Base-by-base conservation (phyloP, 2,329 filamentous ascomycete species). In the Diaporthe velutina region DNA sequence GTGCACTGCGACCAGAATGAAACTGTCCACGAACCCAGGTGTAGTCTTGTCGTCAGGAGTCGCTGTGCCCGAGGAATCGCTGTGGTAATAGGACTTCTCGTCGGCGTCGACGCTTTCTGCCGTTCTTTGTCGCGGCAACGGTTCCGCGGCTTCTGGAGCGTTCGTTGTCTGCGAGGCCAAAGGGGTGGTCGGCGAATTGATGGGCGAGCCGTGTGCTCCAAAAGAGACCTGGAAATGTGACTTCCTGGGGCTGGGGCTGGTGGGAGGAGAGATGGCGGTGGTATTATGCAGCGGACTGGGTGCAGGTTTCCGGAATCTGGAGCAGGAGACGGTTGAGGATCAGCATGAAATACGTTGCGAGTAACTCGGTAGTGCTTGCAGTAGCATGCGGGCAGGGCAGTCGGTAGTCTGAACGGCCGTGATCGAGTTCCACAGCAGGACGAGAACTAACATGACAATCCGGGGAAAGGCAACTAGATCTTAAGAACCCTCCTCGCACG, bases 251-350 rank as follows among this genome's bases (percentile, higher is more conserved):
- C 84, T 87, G 70, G 85, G 81, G 78, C 81, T 86, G 75, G 84
- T 81, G 70, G 86, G 83, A 76, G 84, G 83, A 79, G 85, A 87
- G 66, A 85, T 81, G 72, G 84, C 83, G 74, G 81, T 84, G 77
- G 79, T 85, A 73, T 85, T 84, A 75, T 86, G 84, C 64, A 90
- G 83, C 77, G 88, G 88, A 79, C 88, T 90, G 58, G 88, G 86
- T 76, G 85, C 83, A 73, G 84, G 81, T 80, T 84, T 87, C 80
- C 86, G 84, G 71, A 85, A 87, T 86, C 88, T 90, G 79, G 70
- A 76, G 75, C 72, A 73, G 75, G 78, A 78, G 76, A 79, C 54
- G 73, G 71, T 71, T 77, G 77, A 78, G 76, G 76, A 76, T 82
- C 77, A 82, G 80, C 77, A 81, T 80, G 78, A 74, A 75, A 79